phyloP scores from a whole-genome alignment of 2,329 filamentous ascomycete genomes.

The Cadophora luteo-olivacea region DNA sequence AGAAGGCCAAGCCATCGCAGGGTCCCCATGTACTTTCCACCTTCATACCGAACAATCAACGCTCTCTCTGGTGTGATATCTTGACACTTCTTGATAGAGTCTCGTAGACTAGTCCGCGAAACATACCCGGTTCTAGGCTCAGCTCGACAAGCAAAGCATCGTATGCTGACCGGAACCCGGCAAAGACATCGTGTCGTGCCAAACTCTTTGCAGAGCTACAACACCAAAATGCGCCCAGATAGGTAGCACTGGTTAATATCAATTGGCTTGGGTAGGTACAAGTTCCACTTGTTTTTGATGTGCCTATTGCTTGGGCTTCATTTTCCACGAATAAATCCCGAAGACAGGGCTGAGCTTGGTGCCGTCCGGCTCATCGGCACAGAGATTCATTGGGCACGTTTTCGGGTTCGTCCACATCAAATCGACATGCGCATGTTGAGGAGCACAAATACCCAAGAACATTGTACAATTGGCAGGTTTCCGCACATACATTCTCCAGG shows the following conservation, averaged over 20 bases:
- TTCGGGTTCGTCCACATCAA: background rate
- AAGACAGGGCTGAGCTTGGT: slow-evolving; percentile 8
- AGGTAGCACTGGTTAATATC: background rate
- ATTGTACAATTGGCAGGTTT: too few species aligned
- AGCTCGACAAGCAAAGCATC: background rate
- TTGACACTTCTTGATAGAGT: background rate
- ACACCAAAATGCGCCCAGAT: slow-evolving; percentile 5
- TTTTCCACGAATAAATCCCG: slow-evolving; percentile 2
- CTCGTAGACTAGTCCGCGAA: background rate
- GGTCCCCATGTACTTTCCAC: background rate
- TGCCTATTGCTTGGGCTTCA: background rate
- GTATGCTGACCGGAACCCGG: slow-evolving; percentile 5
- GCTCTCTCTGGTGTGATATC: background rate
- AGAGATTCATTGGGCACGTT: background rate
- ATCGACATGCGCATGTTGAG: too few species aligned
- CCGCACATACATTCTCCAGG: too few species aligned
- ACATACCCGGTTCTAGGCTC: background rate
- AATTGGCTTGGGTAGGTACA: background rate
- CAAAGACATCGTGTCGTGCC: background rate
- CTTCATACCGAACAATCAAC: background rate
- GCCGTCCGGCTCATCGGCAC: slow-evolving; percentile 5
- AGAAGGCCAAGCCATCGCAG: background rate
- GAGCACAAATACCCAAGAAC: too few species aligned
- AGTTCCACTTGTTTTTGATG: background rate
- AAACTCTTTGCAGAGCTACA: slow-evolving; percentile 8